Base-by-base conservation (phyloP, 1,284 basidiomycete genomes). In the Fomitiporia mediterranea region DNA sequence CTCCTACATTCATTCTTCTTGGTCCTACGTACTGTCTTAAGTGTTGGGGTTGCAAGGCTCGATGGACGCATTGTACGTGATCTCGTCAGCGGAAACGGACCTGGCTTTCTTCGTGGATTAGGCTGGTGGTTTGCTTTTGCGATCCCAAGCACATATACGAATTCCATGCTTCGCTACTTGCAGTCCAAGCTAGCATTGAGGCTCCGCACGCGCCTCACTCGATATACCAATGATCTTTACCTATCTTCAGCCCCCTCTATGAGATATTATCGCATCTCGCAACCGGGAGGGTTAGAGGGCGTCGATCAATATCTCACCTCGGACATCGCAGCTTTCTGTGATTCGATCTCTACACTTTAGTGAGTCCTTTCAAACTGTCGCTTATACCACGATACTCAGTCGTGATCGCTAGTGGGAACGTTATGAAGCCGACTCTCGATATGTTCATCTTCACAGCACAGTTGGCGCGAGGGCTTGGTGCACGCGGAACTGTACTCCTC, bases 151-250 rank as follows among this genome's bases (percentile, higher is more conserved):
- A 95, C 93, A 17, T 96, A 95, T 68, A 98, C 95, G 0, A 98
- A 99, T 68, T 87, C 92, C 1, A 95, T 98, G 92, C 91, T 97
- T 58, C 86, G 89, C 19, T 91, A 92, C 69, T 77, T 98, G 0
- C 94, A 98, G 72, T 84, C 88, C n/a, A 92, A 91, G 62, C 80
- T 99, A 2, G 84, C 94, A 0, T 78, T 97, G 11, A 80, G 85
- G 4, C 82, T 98, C 66, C 80, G 94, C 43, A 94, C 92, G 0
- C 84, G 91, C 7, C 76, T 99, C 32, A 95, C 93, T 0, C 83
- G 93, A 40, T 98, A 98, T 69, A 87, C 91, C 0, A 90, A 96
- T 67, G 94, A 98, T 66, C 78, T 98, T 8, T 98, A 99, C 70
- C 80, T 97, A 53, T 89, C 84, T 2, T 75, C 84, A 0, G 72